A percentile compares a stretch with the other conserved stretches of the same genome.
These are phyloP conservation scores for Melaleuca alternifolia DNA, from an alignment of 345 rosid species.

Conservation along the genomic window DNA sequence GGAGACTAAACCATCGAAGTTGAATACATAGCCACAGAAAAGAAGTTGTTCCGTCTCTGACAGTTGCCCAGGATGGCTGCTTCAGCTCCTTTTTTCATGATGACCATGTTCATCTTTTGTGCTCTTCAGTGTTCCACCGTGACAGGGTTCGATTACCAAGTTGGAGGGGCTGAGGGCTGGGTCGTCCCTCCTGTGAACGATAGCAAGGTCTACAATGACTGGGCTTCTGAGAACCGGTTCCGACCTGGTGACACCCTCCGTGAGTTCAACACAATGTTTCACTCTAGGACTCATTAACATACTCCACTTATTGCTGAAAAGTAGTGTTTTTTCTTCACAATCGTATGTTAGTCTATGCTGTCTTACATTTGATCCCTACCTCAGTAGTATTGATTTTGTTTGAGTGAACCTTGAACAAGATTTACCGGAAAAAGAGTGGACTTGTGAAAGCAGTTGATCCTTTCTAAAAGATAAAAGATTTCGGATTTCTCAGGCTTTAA, in stretches of 20 bases:
- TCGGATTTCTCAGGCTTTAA: conserved; percentile 18
- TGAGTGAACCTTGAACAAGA: neutral
- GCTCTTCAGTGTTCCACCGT: conserved; percentile 9
- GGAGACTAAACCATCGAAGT: neutral
- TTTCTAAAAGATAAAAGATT: neutral
- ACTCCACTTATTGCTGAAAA: neutral
- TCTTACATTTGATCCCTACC: neutral
- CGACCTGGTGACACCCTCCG: conserved; percentile 33
- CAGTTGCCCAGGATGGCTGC: neutral
- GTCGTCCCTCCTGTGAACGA: conserved; percentile 40
- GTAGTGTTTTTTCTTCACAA: neutral
- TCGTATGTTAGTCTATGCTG: neutral
- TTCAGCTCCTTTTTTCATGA: neutral
- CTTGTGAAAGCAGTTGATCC: neutral
- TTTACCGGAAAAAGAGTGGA: neutral
- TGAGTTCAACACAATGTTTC: conserved; percentile 7
- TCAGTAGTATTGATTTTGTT: neutral
- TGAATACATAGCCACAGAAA: neutral
- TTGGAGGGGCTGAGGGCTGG: conserved; percentile 41
- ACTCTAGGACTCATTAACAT: neutral
- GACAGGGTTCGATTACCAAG: conserved; percentile 29
- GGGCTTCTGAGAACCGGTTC: conserved; percentile 58
- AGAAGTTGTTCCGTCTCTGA: neutral
- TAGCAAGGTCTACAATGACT: conserved; percentile 34
- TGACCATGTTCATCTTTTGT: neutral